phyloP scores from a whole-genome alignment of 768 basidiomycete genomes.

The Chalciporus sphaerocephalus region DNA sequence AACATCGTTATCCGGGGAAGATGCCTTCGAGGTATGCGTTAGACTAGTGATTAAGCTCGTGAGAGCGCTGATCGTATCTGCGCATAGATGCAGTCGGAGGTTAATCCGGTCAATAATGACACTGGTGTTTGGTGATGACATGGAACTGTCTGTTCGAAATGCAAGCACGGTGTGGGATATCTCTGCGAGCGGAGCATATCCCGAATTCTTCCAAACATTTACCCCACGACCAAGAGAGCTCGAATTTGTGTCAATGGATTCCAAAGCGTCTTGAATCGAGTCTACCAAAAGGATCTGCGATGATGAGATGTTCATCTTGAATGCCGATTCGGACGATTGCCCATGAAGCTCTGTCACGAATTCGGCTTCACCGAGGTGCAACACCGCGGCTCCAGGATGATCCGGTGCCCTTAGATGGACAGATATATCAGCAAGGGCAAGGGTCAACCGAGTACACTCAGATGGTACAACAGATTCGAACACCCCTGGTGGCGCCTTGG shows the following conservation, averaged over 20 bases:
- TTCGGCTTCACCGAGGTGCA: conserved; percentile 62
- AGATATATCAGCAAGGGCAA: conserved; percentile 65
- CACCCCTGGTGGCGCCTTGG: conserved; percentile 84
- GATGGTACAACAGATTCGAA: conserved; percentile 92
- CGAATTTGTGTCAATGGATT: conserved; percentile 16
- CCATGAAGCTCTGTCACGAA: conserved; percentile 72
- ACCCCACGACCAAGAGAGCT: conserved; percentile 32
- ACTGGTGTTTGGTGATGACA: conserved; percentile 33
- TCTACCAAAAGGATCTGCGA: conserved; percentile 54
- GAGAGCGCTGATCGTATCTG: conserved; percentile 66
- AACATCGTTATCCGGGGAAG: conserved; percentile 12
- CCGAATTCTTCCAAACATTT: conserved; percentile 62
- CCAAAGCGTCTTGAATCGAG: conserved; percentile 38
- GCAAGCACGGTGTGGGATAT: conserved; percentile 46
- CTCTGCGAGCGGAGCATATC: conserved; percentile 68
- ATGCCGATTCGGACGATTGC: conserved; percentile 51
- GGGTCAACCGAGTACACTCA: conserved; percentile 70
- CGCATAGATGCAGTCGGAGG: conserved; percentile 66
- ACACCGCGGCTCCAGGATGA: conserved; percentile 60
- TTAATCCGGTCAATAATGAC: conserved; percentile 49
- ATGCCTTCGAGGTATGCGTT: conserved; percentile 38
- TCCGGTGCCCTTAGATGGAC: conserved; percentile 54
- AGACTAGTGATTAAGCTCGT: conserved; percentile 53
- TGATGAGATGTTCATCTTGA: conserved; percentile 46
- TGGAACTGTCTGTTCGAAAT: conserved; percentile 31